Base-by-base conservation (phyloP, 306 rosid genomes). In the Rosa multiflora region DNA sequence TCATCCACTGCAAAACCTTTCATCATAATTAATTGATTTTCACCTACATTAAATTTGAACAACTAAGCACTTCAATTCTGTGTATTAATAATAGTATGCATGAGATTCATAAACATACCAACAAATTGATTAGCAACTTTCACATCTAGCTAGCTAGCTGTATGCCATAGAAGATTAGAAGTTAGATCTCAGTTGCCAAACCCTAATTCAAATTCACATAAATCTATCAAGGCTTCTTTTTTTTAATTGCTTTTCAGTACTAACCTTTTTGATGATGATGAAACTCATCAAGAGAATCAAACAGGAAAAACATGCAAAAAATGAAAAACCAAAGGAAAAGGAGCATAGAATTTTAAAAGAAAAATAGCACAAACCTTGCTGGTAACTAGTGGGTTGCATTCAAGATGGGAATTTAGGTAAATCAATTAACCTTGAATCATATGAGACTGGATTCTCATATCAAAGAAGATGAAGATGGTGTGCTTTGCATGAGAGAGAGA, bases 1-100 rank as follows among this genome's bases (percentile, higher is more conserved):
- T 93, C 90, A 32, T 91, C 93, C 73, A 71, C 76, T 78, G 75
- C 77, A 73, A 85, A 78, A 82, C 69, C 87, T 64, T 86, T 86
- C 86, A 83, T 79, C 95, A 81, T 85, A 79, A 73, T 79, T 63
- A 20, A 48, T 59, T 77, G 47, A 23, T 58, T 70, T 77, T 32
- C 35, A 52, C 78, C 77, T 49, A n/a, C 76, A 78, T 62, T 80
- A 58, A 80, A 67, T 73, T 47, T 52, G 39, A 74, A 59, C 69
- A 42, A 32, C 48, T 74, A 12, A 69, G 37, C 20, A 44, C 55
- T 69, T n/a, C 53, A 67, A 67, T 69, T 58, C 70, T 40, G 69
- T 64, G 75, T 11, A 67, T 42, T 21, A 61, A 70, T 21, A 61
- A 70, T 20, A 74, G 77, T 43, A 76, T 48, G 29, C 43, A 49